phyloP scores from a whole-genome alignment of 768 basidiomycete species.

The Phaffia australis region DNA sequence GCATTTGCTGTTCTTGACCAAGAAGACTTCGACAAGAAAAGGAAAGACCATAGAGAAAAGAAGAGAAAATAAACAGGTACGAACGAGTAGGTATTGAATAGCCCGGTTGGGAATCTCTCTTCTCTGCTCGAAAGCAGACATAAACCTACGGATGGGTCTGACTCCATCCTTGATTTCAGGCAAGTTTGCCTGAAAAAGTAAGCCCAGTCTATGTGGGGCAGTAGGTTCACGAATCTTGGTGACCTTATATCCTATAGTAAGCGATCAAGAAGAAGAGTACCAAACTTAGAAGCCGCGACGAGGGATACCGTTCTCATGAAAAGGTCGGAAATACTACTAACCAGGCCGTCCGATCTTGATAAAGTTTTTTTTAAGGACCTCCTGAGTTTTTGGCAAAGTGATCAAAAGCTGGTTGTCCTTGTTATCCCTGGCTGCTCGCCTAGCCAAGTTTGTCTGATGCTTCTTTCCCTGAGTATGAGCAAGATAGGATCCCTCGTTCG shows the following conservation, averaged over 20 bases:
- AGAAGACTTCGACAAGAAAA: no score
- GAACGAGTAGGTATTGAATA: conserved; percentile 91
- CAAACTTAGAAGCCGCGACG: neutral
- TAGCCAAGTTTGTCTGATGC: conserved; percentile 94
- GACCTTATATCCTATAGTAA: conserved; percentile 48
- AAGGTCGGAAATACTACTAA: conserved; percentile 40
- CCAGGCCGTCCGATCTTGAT: conserved; percentile 94
- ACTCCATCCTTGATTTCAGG: conserved; percentile 86
- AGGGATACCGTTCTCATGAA: neutral
- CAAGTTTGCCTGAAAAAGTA: conserved; percentile 84
- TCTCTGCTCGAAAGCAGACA: conserved; percentile 98
- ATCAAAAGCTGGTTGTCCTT: conserved; percentile 88
- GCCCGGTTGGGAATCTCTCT: conserved; percentile 90
- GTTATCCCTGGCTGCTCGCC: conserved; percentile 91
- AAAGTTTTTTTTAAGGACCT: conserved; percentile 81
- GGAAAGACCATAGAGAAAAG: neutral
- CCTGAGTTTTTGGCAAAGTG: conserved; percentile 49
- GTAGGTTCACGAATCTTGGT: conserved; percentile 82
- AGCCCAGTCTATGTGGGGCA: conserved; percentile 73
- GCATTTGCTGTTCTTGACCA: no score
- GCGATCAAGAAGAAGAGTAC: no score
- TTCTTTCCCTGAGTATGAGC: conserved; percentile 99
- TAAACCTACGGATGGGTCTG: conserved; percentile 76
- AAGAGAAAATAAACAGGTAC: conserved; percentile 36
- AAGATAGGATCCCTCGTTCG: conserved; percentile 89